Percentiles rank a stretch among this genome's conserved stretches.
These are phyloP conservation scores for Penicillium riverlandense DNA, from an alignment of 495 filamentous ascomycete species.

Conservation along the genomic window DNA sequence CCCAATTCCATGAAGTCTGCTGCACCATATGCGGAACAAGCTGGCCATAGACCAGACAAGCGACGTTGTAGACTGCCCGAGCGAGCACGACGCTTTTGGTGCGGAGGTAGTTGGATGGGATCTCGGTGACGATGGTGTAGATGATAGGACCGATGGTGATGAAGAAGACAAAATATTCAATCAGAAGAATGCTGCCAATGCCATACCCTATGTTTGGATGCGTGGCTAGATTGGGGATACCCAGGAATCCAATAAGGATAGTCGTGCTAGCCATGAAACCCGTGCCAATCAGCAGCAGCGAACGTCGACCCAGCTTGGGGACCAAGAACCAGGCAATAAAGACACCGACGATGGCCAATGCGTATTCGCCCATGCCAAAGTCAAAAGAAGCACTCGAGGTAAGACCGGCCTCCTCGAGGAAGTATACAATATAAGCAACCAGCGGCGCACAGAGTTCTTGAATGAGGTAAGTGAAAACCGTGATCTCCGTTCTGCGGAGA, in stretches of 20 bases:
- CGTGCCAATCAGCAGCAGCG: conserved; percentile 56
- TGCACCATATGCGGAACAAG: conserved; percentile 59
- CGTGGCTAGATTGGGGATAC: conserved; percentile 45
- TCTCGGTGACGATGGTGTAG: conserved; percentile 62
- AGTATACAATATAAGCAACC: conserved; percentile 64
- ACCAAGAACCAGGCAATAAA: conserved; percentile 62
- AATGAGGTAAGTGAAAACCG: conserved; percentile 61
- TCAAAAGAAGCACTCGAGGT: conserved; percentile 45
- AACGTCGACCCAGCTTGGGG: conserved; percentile 55
- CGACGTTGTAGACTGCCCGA: conserved; percentile 59
- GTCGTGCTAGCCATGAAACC: conserved; percentile 49
- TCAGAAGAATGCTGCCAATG: conserved; percentile 33
- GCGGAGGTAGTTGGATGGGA: conserved; percentile 57
- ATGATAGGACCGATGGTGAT: conserved; percentile 63
- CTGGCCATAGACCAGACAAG: conserved; percentile 14
- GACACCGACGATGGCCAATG: conserved; percentile 55
- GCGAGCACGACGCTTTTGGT: conserved; percentile 60
- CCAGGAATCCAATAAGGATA: conserved; percentile 58
- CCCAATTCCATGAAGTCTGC: conserved; percentile 64
- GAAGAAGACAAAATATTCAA: conserved; percentile 55
- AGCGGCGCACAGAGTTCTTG: conserved; percentile 67
- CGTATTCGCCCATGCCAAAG: conserved; percentile 58
- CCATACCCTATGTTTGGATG: conserved; percentile 27
- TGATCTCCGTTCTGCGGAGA: conserved; percentile 60
- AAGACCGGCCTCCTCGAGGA: conserved; percentile 60